These are phyloP conservation scores for Rhododendron kiyosumense DNA, from an alignment of 148 eudicot genomes.

Conservation along the genomic window DNA sequence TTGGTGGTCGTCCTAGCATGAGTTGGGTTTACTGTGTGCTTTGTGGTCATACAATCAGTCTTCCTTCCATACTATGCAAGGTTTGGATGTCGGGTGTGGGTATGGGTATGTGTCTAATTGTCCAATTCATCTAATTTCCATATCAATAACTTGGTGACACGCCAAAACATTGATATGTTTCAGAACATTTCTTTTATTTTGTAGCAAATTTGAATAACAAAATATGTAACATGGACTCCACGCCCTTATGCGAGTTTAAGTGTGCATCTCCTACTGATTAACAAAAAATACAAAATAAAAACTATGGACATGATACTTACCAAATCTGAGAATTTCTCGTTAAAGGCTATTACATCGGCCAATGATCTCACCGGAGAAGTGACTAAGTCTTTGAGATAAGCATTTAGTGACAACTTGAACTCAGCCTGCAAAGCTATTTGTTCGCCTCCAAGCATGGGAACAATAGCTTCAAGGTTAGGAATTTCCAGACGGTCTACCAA, in stretches of 20 bases:
- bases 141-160: not conserved
- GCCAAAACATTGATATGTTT: not conserved
- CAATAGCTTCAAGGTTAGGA: constrained; percentile 15
- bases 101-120: not conserved
- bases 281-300: not conserved
- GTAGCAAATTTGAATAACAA: not conserved
- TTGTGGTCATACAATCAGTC: not conserved
- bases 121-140: not conserved
- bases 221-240: not conserved
- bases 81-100: not conserved
- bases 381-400: constrained; percentile 22
- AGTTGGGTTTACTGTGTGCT: not conserved
- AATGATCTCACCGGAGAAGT: constrained; percentile 32
- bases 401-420: constrained; percentile 33
- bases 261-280: not conserved
- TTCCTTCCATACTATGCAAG: not conserved
- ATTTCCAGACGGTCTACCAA: constrained; percentile 26
- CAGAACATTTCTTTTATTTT: not conserved
- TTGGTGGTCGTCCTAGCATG: not conserved
- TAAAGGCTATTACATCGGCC: constrained; percentile 33
- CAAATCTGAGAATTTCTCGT: constrained; percentile 18
- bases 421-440: constrained; percentile 17
- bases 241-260: not conserved
- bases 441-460: constrained; percentile 19
- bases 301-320: constrained; percentile 3